Conservation (phyloP, 441 rosid genomes). For the Adansonia grandidieri region DNA sequence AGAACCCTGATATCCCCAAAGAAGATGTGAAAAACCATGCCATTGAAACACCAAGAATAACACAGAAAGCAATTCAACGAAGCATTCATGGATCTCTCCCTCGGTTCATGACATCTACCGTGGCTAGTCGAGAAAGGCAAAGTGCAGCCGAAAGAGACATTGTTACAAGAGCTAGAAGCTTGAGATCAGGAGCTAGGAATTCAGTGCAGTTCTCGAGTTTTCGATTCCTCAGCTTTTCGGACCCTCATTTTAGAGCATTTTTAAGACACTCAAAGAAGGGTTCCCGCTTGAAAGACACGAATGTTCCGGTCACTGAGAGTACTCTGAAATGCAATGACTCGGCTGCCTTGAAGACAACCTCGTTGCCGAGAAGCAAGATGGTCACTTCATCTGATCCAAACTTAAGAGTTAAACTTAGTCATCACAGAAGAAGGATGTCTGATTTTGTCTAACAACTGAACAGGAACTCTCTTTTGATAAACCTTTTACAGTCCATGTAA, state of each 20-base stretch:
- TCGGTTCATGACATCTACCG: slow-evolving; percentile 85
- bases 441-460: slow-evolving; percentile 50
- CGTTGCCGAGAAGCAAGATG: slow-evolving; percentile 52
- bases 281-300: slow-evolving; percentile 43
- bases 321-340: slow-evolving; percentile 41
- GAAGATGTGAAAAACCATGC: slow-evolving; percentile 38
- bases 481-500: background rate
- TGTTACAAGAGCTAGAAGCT: slow-evolving; percentile 41
- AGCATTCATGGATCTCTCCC: slow-evolving; percentile 43
- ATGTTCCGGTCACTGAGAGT: slow-evolving; percentile 36
- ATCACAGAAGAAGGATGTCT: slow-evolving; percentile 81
- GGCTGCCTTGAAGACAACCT: slow-evolving; percentile 36
- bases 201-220: slow-evolving; percentile 56
- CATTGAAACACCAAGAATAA: slow-evolving; percentile 36
- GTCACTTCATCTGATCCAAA: slow-evolving; percentile 72
- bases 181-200: slow-evolving; percentile 43
- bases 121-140: slow-evolving; percentile 79
- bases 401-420: slow-evolving; percentile 50
- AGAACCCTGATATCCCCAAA: slow-evolving; percentile 27
- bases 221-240: slow-evolving; percentile 67
- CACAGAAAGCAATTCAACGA: slow-evolving; percentile 38
- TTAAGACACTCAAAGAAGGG: slow-evolving; percentile 49
- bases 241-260: slow-evolving; percentile 48
- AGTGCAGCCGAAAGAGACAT: slow-evolving; percentile 57
- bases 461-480: background rate